Base-by-base conservation (phyloP, 306 rosid species). In the Styphnolobium japonicum region DNA sequence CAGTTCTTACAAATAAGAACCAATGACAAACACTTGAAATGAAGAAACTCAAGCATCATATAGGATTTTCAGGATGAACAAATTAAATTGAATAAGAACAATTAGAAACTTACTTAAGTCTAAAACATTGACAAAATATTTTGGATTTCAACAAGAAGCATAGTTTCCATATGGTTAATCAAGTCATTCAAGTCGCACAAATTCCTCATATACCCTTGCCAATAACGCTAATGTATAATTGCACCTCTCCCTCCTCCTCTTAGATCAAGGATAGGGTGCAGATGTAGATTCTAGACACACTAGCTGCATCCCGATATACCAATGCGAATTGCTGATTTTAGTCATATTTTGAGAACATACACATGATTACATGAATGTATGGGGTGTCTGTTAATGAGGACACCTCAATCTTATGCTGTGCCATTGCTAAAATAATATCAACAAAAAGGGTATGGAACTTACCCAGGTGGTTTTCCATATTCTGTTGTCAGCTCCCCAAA, bases 381-480 rank as follows among this genome's bases (percentile, higher is more conserved):
- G 23, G 43, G 1, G 29, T 25, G 42, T 52, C 67, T 19, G 11
- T 42, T 52, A 56, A 60, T 37, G 36, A 66, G 65, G 52, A 73
- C 51, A 22, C 76, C 75, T 16, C 52, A 77, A 42, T 60, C 62
- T 15, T 53, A 27, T 67, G 53, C 0, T 7, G 53, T 48, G 49
- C n/a, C 19, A 15, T 23, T 46, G 15, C 36, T 78, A 52, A 69
- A 40, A 78, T 16, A 15, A 75, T 49, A 36, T 7, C 49, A 73
- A 74, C 42, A 46, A 49, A 14, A 73, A 58, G 45, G 34, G 46
- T 37, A 21, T 2, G 33, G 67, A 76, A 86, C 96, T 86, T 85
- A 93, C 99, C 99, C 99, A 1, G 99, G 90, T 49, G 98, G 99
- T 81, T 88, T 96, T 48, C 99, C 99, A 91, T 96, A 93, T 85